phyloP scores from a whole-genome alignment of 805 yeast genomes.

The Saturnispora dispora region DNA sequence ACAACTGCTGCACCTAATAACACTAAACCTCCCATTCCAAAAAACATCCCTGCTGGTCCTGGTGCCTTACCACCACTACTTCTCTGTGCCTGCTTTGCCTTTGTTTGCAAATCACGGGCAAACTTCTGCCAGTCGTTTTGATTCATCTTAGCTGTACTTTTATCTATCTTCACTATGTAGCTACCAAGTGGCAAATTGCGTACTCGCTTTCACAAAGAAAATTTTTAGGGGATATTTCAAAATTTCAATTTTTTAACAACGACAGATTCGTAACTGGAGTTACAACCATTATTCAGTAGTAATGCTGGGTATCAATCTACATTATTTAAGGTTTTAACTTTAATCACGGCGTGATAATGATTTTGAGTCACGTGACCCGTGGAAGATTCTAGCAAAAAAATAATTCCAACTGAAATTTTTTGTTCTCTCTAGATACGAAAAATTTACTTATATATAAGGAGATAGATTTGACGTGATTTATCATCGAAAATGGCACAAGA shows the following conservation, averaged over 20 bases:
- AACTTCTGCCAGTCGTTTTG: slow-evolving; percentile 43
- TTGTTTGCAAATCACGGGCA: slow-evolving; percentile 41
- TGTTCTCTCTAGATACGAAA: background rate
- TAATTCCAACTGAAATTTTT: background rate
- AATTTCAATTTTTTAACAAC: background rate
- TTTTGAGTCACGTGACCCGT: slow-evolving; percentile 6
- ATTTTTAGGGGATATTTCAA: background rate
- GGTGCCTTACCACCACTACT: slow-evolving; percentile 22
- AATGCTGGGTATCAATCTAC: background rate
- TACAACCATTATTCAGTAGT: too few species aligned
- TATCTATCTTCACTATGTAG: background rate
- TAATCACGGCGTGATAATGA: too few species aligned
- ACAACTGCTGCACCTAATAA: slow-evolving; percentile 50
- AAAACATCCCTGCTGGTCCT: slow-evolving; percentile 45
- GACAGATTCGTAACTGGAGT: background rate
- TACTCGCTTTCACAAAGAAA: background rate
- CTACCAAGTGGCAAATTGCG: background rate
- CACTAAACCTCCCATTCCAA: slow-evolving; percentile 55
- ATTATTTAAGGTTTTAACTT: background rate
- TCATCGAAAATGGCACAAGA: background rate
- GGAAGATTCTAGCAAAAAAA: background rate
- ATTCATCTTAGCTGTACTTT: slow-evolving; percentile 17
- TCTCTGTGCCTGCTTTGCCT: slow-evolving; percentile 32
- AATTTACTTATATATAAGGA: background rate
- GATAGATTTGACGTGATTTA: background rate